phyloP scores from a whole-genome alignment of 2,329 filamentous ascomycete species.

The Aspergillus sojae region DNA sequence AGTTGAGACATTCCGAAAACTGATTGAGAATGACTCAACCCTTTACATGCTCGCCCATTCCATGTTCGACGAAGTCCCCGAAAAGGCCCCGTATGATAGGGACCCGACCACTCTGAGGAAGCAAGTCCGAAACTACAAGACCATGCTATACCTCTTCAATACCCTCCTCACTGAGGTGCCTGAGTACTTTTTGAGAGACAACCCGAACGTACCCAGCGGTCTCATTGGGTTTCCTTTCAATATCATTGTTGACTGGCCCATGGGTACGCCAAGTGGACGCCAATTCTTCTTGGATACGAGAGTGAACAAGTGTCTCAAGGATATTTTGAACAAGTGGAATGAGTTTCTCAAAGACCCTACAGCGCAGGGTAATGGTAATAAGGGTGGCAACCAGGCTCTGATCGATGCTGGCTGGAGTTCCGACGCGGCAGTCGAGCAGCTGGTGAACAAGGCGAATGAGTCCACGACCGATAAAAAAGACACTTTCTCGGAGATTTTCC shows the following conservation, averaged over 20 bases:
- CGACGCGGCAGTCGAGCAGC: background rate
- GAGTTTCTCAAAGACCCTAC: background rate
- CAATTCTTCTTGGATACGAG: constrained; percentile 7
- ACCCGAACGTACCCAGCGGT: background rate
- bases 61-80: constrained; percentile 14
- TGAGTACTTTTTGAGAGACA: constrained; percentile 2
- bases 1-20: constrained; percentile 1
- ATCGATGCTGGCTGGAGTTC: background rate
- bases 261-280: constrained; percentile 6
- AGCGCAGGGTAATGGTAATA: background rate
- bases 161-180: constrained; percentile 5
- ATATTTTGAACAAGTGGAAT: background rate
- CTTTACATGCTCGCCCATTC: constrained; percentile 12
- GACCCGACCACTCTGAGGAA: constrained; percentile 13
- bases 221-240: constrained; percentile 10
- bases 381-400: background rate
- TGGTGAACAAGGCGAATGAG: background rate
- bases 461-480: too few species aligned
- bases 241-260: constrained; percentile 10
- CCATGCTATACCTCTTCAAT: constrained; percentile 15
- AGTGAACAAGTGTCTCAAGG: background rate
- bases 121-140: constrained; percentile 12
- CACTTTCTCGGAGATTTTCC: background rate
- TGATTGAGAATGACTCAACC: constrained; percentile 10
- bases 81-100: constrained; percentile 12